Evolutionary conservation across 73 alveolate species (phyloP), one percentile per base, ranked within the genome.

Genomic region (Symbiodinium natans): DNA sequence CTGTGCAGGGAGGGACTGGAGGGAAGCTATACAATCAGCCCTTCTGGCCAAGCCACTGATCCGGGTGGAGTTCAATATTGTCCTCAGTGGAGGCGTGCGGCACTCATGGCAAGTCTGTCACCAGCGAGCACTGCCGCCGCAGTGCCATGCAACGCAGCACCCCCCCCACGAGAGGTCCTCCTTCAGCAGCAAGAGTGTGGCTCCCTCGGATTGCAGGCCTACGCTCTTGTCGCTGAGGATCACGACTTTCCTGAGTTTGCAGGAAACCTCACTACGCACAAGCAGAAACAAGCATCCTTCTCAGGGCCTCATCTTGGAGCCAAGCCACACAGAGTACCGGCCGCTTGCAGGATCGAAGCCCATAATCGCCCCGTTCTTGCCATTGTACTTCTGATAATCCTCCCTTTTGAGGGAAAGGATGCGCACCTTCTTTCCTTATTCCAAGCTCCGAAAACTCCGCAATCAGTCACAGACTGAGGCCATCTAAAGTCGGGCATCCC

Each of bases 281-380:
- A n/a, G n/a, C n/a, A n/a, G 13, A 15, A 1, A 21, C 75, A 56
- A 56, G 75, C 17, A 56, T 29, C 27, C 3, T 29, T 21, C 31
- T 29, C 17, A 29, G 75, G 17, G 75, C 31, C 31, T 56, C 2
- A 29, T 31, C 41, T 31, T 29, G 39, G 25, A 1, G 27, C 41
- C 90, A 54, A 34, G 94, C 42, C n/a, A 2, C 95, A 88, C 95
- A 39, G 95, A 88, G 34, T 88, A 88, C 10, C 95, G 85, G 36
- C 95, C 95, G 10, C 86, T 88, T 25, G 74, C 86, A 39, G 95
- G 95, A 59, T 88, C 95, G 42, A 88, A 88, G 52, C 84, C 95
- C 95, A 88, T 88, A 86, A 88, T 88, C 36, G 95, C 95, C 6
- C 95, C 95, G 36, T 88, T 88, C 86, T 88, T 88, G 36, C 95